phyloP scores from a whole-genome alignment of 1,139 yeast species.

The Entelexis sorbosivorans region DNA sequence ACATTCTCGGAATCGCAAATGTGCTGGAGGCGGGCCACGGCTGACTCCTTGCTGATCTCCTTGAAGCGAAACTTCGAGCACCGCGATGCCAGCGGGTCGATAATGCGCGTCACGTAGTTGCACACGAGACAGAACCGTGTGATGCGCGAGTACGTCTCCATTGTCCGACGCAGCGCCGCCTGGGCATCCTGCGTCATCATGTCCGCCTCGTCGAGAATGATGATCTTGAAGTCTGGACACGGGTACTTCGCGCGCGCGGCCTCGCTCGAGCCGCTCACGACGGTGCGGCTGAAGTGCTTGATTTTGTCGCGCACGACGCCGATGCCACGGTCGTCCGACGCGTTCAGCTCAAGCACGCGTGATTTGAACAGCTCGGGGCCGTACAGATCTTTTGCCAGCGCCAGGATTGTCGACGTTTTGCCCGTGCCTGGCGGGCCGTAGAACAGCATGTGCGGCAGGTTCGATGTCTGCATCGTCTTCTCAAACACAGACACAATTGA shows the following conservation, averaged over 20 bases:
- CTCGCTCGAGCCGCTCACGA: slow-evolving; percentile 68
- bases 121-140: slow-evolving; percentile 91
- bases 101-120: slow-evolving; percentile 89
- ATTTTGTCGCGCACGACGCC: slow-evolving; percentile 83
- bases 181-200: slow-evolving; percentile 99
- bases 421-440: slow-evolving; percentile 99
- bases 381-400: slow-evolving; percentile 73
- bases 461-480: slow-evolving; percentile 65
- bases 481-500: slow-evolving; percentile 80
- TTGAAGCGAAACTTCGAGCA: slow-evolving; percentile 91
- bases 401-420: slow-evolving; percentile 85
- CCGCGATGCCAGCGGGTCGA: slow-evolving; percentile 91
- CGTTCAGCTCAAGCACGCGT: slow-evolving; percentile 83
- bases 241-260: slow-evolving; percentile 66
- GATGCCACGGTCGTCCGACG: slow-evolving; percentile 94
- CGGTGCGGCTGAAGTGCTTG: slow-evolving; percentile 79
- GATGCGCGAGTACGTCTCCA: slow-evolving; percentile 86
- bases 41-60: slow-evolving; percentile 59
- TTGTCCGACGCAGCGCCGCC: slow-evolving; percentile 85
- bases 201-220: slow-evolving; percentile 38
- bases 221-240: slow-evolving; percentile 85
- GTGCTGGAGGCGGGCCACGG: slow-evolving; percentile 51
- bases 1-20: slow-evolving; percentile 47
- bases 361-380: slow-evolving; percentile 69
- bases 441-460: slow-evolving; percentile 77